Evolutionary conservation across 2,329 filamentous ascomycete genomes (phyloP), one percentile per base, ranked within the genome.

Genomic region (Thelonectria rubi): DNA sequence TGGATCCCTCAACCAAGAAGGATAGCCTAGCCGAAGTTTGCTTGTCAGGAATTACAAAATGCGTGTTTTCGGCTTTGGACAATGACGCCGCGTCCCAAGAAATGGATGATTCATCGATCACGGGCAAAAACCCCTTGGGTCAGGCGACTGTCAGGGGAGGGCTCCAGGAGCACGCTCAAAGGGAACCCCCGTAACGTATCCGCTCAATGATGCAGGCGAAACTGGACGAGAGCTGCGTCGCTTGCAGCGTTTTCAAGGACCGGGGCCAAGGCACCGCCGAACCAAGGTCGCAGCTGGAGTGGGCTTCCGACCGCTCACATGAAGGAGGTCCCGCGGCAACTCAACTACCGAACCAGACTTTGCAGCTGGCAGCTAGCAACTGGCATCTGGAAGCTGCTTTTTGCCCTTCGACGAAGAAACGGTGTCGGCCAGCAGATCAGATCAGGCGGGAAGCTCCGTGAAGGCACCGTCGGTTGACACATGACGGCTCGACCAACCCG

Each of bases 181-280:
- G 2, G 39, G 21, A 14, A 40, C 20, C 58, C 58, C 45, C 55
- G 52, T 30, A 26, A 37, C 26, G 52, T 55, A 51, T 39, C 58
- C 58, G 51, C 58, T 55, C 58, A 21, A 55, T 46, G 12, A 46
- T 46, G 46, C 45, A 46, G 30, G 5, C 26, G n/a, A 42, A 20
- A 46, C 17, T 46, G 58, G 30, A 54, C 50, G 57, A 17, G 14
- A 21, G 34, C 43, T 21, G 26, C 14, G 8, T 37, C 34, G 34
- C 3, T 14, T 37, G 47, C 45, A 43, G 20, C 14, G 12, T 40
- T 47, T 21, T 37, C 53, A n/a, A 12, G 40, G 55, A 42, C 43
- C 50, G 12, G 43, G 50, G 50, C 46, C 52, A 60, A 60, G 58
- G 46, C n/a, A n/a, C 43, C 58, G 51, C 47, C 48, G 47, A 54